Percentiles rank a stretch among this genome's conserved stretches.
Conservation (phyloP, 805 yeast genomes). For the Metschnikowia shivogae region DNA sequence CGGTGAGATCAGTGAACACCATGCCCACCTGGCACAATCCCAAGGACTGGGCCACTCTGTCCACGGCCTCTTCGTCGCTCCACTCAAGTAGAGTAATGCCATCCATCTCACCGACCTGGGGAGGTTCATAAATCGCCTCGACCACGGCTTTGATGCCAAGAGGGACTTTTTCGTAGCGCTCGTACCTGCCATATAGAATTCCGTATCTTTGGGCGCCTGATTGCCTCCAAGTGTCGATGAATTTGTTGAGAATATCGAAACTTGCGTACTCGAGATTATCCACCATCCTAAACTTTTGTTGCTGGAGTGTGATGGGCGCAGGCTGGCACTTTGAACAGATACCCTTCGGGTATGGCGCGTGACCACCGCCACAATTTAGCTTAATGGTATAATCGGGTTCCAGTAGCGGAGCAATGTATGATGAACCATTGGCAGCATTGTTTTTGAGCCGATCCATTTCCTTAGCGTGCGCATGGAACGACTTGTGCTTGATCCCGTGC, state of each 20-base stretch:
- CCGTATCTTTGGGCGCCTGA: slow-evolving; percentile 88
- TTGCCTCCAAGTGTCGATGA: slow-evolving; percentile 88
- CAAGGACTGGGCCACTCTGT: slow-evolving; percentile 49
- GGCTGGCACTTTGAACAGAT: slow-evolving; percentile 97
- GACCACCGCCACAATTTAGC: slow-evolving; percentile 69
- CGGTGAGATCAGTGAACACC: slow-evolving; percentile 84
- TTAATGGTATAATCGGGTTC: slow-evolving; percentile 67
- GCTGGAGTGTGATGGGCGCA: slow-evolving; percentile 86
- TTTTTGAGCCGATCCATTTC: slow-evolving; percentile 65
- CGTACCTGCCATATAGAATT: slow-evolving; percentile 76
- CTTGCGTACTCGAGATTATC: slow-evolving; percentile 92
- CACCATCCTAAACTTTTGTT: slow-evolving; percentile 89
- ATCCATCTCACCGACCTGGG: slow-evolving; percentile 82
- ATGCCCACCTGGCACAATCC: slow-evolving; percentile 76
- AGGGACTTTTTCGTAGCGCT: slow-evolving; percentile 76
- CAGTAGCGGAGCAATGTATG: slow-evolving; percentile 73
- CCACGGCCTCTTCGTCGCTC: slow-evolving; percentile 52
- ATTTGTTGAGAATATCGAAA: slow-evolving; percentile 67
- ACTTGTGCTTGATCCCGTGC: slow-evolving; percentile 78
- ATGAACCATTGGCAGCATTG: slow-evolving; percentile 54
- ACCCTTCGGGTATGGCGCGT: slow-evolving; percentile 90
- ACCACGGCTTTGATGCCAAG: slow-evolving; percentile 92
- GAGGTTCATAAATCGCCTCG: slow-evolving; percentile 90
- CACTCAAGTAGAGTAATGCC: slow-evolving; percentile 63
- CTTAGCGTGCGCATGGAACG: slow-evolving; percentile 79